These are phyloP conservation scores for Colletotrichum musicola DNA, from an alignment of 2,329 filamentous ascomycete species.

Conservation along the genomic window DNA sequence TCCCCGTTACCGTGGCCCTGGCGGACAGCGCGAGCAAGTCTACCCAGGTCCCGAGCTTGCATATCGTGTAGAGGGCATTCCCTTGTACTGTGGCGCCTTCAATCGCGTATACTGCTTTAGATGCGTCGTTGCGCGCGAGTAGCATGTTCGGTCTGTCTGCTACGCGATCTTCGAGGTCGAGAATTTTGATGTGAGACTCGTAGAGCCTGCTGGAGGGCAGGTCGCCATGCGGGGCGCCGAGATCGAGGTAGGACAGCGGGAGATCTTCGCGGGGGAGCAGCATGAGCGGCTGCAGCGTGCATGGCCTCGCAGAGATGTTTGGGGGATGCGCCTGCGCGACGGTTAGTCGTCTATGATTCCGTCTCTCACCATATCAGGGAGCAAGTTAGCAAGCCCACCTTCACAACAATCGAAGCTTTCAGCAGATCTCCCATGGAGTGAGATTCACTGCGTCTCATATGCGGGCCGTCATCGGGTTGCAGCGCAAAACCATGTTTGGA, in stretches of 20 bases:
- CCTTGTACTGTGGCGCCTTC: constrained; percentile 68
- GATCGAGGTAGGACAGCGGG: constrained; percentile 72
- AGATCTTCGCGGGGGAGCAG: constrained; percentile 72
- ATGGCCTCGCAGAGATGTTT: constrained; percentile 64
- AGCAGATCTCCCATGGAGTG: constrained; percentile 65
- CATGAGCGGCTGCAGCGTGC: constrained; percentile 70
- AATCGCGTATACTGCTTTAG: constrained; percentile 69
- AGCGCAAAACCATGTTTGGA: constrained; percentile 46
- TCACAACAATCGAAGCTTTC: constrained; percentile 64
- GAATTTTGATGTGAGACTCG: constrained; percentile 71
- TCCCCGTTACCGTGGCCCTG: constrained; percentile 62
- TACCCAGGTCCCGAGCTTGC: constrained; percentile 76
- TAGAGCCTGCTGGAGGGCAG: constrained; percentile 68
- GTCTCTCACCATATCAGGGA: background rate
- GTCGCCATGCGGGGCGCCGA: constrained; percentile 62
- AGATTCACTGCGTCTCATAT: constrained; percentile 53
- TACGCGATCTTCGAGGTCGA: constrained; percentile 73
- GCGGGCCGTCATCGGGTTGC: constrained; percentile 46
- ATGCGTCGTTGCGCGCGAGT: constrained; percentile 70
- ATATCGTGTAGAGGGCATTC: constrained; percentile 73
- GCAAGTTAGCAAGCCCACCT: constrained; percentile 52
- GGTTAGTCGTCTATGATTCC: constrained; percentile 43
- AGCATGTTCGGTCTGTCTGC: constrained; percentile 68
- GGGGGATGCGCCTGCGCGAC: constrained; percentile 66
- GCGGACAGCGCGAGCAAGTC: constrained; percentile 66